Conservation (phyloP, 75 land plant genomes). For the Cryptomeria japonica region DNA sequence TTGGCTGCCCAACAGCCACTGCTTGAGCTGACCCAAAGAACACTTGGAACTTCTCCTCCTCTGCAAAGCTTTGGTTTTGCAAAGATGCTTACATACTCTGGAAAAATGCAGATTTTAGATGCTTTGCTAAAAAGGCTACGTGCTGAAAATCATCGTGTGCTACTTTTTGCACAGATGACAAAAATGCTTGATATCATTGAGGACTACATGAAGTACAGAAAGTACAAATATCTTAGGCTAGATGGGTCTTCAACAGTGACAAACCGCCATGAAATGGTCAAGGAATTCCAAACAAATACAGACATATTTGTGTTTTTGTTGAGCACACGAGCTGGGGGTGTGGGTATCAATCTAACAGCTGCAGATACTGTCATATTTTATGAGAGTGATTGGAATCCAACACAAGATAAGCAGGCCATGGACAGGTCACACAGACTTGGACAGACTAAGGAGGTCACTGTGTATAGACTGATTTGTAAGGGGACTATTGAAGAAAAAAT, state of each 20-base stretch:
- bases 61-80: slow-evolving; percentile 91
- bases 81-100: slow-evolving; percentile 93
- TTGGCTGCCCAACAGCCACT: slow-evolving; percentile 47
- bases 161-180: slow-evolving; percentile 98
- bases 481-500: slow-evolving; percentile 50
- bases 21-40: slow-evolving; percentile 62
- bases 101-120: slow-evolving; percentile 88
- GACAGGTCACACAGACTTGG: slow-evolving; percentile 97
- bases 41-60: slow-evolving; percentile 97
- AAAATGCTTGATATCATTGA: slow-evolving; percentile 97
- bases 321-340: slow-evolving; percentile 96
- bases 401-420: slow-evolving; percentile 95
- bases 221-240: slow-evolving; percentile 85
- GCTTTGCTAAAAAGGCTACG: slow-evolving; percentile 72
- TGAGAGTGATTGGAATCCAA: slow-evolving; percentile 99
- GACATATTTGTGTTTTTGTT: slow-evolving; percentile 95
- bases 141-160: slow-evolving; percentile 86
- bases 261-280: slow-evolving; percentile 94
- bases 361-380: slow-evolving; percentile 99
- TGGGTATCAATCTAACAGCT: slow-evolving; percentile 96
- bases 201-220: slow-evolving; percentile 96
- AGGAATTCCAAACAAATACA: slow-evolving; percentile 86
- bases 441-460: slow-evolving; percentile 89
- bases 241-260: slow-evolving; percentile 94
- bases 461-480: slow-evolving; percentile 43